These are phyloP conservation scores for Fusarium sterilihyphosum DNA, from an alignment of 2,329 filamentous ascomycete genomes.

Conservation along the genomic window DNA sequence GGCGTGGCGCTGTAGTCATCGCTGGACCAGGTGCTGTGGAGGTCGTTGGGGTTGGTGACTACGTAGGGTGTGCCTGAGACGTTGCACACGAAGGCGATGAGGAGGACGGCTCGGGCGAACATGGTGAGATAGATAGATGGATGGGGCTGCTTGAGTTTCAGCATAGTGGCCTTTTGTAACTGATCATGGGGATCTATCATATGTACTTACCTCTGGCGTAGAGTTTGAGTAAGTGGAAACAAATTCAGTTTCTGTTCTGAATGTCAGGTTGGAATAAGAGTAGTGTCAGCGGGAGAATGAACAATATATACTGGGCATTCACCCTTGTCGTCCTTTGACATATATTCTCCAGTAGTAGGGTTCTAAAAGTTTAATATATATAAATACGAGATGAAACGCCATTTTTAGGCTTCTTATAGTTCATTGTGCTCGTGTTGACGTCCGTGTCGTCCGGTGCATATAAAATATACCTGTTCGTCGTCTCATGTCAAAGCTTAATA, in stretches of 20 bases:
- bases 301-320: neutral
- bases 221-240: no score
- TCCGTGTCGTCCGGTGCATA: neutral
- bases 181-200: neutral
- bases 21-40: neutral
- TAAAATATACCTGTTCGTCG: neutral
- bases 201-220: accelerated
- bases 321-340: neutral
- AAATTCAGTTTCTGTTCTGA: neutral
- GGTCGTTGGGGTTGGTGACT: neutral
- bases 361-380: neutral
- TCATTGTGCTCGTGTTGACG: neutral
- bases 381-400: neutral
- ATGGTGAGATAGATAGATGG: neutral
- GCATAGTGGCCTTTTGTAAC: no score
- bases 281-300: accelerated
- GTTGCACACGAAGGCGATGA: neutral
- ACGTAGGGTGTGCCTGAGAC: neutral
- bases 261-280: accelerated
- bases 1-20: neutral
- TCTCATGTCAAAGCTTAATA: neutral
- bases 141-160: neutral
- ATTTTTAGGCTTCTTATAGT: neutral
- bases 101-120: neutral
- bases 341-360: neutral